Evolutionary conservation across 306 rosid species (phyloP), one percentile per base, ranked within the genome.

Genomic region (Coriaria nepalensis): DNA sequence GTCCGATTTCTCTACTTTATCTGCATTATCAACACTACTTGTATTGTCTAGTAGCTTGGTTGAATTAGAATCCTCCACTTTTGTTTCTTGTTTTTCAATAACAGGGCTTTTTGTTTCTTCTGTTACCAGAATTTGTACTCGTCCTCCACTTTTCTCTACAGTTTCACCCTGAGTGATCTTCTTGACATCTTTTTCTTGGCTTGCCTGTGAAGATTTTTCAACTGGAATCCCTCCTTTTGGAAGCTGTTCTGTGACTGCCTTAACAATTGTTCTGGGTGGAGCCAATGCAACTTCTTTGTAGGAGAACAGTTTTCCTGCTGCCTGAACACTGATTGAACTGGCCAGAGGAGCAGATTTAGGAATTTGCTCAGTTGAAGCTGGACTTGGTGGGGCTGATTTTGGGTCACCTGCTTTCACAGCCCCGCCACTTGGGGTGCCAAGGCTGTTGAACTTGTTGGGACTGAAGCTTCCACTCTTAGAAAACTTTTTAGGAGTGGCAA

Each of bases 231-330:
- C 61, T 60, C 55, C 86, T 63, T 74, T 81, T 6, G 79, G 77
- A 55, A 73, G 54, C 72, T 78, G 82, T 56, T 84, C 95, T 32
- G 82, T 69, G 60, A 78, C 95, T 15, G 80, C 94, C 78, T 81
- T 90, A 52, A 90, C 97, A 71, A 84, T 90, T 41, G 95, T 81
- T 49, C 97, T 95, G 13, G 97, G 97, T 6, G 92, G 94, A 62
- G 97, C 97, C 60, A 90, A 63, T 38, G 95, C 97, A 77, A 90
- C 97, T 79, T 90, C 95, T 75, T 90, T 90, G 74, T 90, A 84
- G 10, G 97, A 90, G 71, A 84, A 84, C 37, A 75, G 81, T 56
- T 90, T 84, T 41, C 95, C 83, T 10, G 86, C 73, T 41, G 79
- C 67, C 77, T 81, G 93, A 56, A 84, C 77, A 62, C 75, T 71